Evolutionary conservation across 2,329 filamentous ascomycete species (phyloP), one percentile per base, ranked within the genome.

Genomic region (Pseudogymnoascus sp.): DNA sequence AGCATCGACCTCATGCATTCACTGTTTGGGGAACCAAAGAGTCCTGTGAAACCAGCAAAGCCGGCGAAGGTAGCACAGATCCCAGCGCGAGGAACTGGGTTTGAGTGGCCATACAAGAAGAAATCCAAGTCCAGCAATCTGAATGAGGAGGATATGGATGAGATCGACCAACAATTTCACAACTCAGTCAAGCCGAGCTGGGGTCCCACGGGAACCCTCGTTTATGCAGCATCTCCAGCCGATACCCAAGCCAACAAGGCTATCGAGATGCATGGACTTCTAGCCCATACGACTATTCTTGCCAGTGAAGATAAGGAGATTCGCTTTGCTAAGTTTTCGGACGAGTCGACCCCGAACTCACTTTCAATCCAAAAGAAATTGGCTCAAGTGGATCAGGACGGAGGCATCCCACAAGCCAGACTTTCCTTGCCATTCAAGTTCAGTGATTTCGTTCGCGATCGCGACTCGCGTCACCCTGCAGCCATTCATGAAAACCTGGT

Each of bases 1-100:
- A 92, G 89, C 70, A 96, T 97, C 76, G 94, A 97, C 77, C 79
- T 97, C 72, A 97, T 96, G 91, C 93, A 96, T 72, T 96, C 91
- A 57, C 79, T 97, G 61, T 97, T 95, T 75, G 88, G 89, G 73
- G 84, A 88, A 74, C 81, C 86, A 65, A 85, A 83, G 77, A 80
- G 79, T 60, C 80, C 80, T 65, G 75, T 77, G 60, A 78, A 82
- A 69, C 82, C 80, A 68, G 72, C 80, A 60, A 80, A 54, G 11
- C 9, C 47, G 18, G 28, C 47, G 28, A 54, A 54, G 47, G 25
- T 54, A 35, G 47, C 47, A 54, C 47, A 54, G 28, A 16, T 54
- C 4, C 28, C 47, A 14, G 47, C 47, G 28, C 47, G 16, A 33
- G 47, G 47, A 54, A 54, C 47, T 20, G 47, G 47, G 16, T 54